Base-by-base conservation (phyloP, 208 protist genomes). In the Trypanosoma avium region DNA sequence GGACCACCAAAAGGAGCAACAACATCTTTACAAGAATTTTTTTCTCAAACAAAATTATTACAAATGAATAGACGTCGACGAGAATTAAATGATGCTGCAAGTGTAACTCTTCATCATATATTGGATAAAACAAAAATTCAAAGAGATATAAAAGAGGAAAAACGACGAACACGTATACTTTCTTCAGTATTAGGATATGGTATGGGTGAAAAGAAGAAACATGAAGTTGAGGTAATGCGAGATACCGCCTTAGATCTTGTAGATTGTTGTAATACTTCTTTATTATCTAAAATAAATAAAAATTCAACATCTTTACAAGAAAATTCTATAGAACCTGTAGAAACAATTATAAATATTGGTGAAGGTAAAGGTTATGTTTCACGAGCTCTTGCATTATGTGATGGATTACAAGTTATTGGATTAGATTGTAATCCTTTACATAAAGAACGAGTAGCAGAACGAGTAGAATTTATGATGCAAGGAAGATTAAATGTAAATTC, bases 321-420 rank as follows among this genome's bases (percentile, higher is more conserved):
- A 46, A 10, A 42, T 10, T 9, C 19, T 9, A 17, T 36, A 6
- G 53, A 54, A 36, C 32, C 42, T 12, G 81, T 89, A n/a, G 27
- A 71, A 22, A 92, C 86, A 13, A 73, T 90, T 9, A 69, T 96
- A 24, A 96, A 96, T 72, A 78, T 96, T n/a, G 91, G 91, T 6
- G 91, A 96, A 59, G 91, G 91, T 24, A 96, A 96, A 55, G 91
- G 91, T 22, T 96, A 96, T 62, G 81, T 94, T 0, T 94, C 87
- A 0, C 80, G 91, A 19, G 78, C 83, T 0, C 62, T 96, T 5
- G 83, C 91, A 4, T 66, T 96, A 43, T 91, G 82, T 70, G 82
- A 88, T 49, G 77, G 79, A 13, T 35, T 92, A 43, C 86, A 94
- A 64, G 83, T 94, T 6, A 45, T 96, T 24, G 91, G 91, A 22